phyloP scores from a whole-genome alignment of 495 filamentous ascomycete species.

The Oleoguttula mirabilis region DNA sequence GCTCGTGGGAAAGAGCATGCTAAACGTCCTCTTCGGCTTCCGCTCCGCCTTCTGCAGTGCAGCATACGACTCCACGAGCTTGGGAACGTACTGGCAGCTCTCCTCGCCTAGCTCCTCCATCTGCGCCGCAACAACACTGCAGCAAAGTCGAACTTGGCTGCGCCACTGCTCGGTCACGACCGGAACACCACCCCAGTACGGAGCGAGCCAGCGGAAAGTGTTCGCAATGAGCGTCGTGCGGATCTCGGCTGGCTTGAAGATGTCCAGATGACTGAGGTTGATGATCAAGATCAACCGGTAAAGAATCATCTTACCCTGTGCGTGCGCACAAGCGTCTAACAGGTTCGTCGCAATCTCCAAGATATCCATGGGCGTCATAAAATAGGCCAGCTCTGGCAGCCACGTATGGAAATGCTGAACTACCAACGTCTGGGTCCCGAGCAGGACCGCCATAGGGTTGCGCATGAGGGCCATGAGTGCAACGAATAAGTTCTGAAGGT shows the following conservation, averaged over 20 bases:
- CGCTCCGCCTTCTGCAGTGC: constrained; percentile 53
- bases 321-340: constrained; percentile 75
- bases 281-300: constrained; percentile 90
- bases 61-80: constrained; percentile 80
- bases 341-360: constrained; percentile 84
- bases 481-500: constrained; percentile 79
- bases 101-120: constrained; percentile 65
- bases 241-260: constrained; percentile 68
- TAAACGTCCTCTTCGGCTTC: constrained; percentile 56
- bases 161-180: constrained; percentile 74
- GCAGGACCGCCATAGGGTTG: constrained; percentile 66
- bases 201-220: constrained; percentile 80
- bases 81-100: constrained; percentile 76
- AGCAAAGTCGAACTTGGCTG: constrained; percentile 85
- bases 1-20: constrained; percentile 74
- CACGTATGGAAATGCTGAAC: constrained; percentile 96
- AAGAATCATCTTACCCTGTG: constrained; percentile 86
- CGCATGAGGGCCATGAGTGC: constrained; percentile 79
- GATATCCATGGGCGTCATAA: constrained; percentile 73
- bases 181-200: constrained; percentile 75
- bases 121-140: constrained; percentile 78
- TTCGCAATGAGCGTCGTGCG: constrained; percentile 61
- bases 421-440: constrained; percentile 88
- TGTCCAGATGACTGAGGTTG: constrained; percentile 65
- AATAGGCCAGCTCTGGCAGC: constrained; percentile 72